phyloP scores from a whole-genome alignment of 129 eudicot genomes.

The Artemisia annua region DNA sequence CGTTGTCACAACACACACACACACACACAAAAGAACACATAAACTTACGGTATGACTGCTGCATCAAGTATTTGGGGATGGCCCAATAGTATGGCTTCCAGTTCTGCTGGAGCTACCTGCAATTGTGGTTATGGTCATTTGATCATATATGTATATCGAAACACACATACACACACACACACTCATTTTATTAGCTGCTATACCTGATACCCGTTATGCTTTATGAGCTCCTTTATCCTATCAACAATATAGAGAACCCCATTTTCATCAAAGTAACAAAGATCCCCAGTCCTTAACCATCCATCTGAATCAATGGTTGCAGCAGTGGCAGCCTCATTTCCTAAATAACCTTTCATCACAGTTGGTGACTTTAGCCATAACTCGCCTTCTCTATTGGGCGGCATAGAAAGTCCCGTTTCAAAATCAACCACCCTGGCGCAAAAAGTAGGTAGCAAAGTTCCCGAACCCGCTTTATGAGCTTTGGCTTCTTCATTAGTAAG shows the following conservation, averaged over 20 bases:
- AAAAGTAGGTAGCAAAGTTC: slow-evolving; percentile 53
- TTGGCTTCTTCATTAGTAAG: slow-evolving; percentile 42
- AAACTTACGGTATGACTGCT: slow-evolving; percentile 73
- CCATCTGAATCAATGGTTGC: slow-evolving; percentile 59
- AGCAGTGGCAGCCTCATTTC: slow-evolving; percentile 63
- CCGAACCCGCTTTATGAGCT: slow-evolving; percentile 53
- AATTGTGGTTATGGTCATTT: slow-evolving; percentile 22
- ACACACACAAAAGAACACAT: not conserved
- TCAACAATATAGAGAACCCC: slow-evolving; percentile 71
- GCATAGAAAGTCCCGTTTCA: slow-evolving; percentile 47
- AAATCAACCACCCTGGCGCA: slow-evolving; percentile 69
- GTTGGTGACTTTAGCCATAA: slow-evolving; percentile 64
- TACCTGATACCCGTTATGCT: slow-evolving; percentile 89
- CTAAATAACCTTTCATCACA: slow-evolving; percentile 75
- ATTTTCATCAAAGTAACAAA: slow-evolving; percentile 69
- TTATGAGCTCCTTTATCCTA: slow-evolving; percentile 77
- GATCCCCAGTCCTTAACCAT: slow-evolving; percentile 83
- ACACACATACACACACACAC: slow-evolving; percentile 6
- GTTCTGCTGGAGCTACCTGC: slow-evolving; percentile 92
- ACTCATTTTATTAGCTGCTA: not conserved
- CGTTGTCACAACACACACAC: slow-evolving; percentile 10
- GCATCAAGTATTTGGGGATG: slow-evolving; percentile 79
- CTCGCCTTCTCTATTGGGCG: slow-evolving; percentile 64
- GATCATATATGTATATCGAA: not conserved
- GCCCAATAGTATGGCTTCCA: slow-evolving; percentile 71